A percentile compares a stretch with the other conserved stretches of the same genome.
Evolutionary conservation across 441 rosid species (phyloP).

Genomic region (Monsonia emarginata): DNA sequence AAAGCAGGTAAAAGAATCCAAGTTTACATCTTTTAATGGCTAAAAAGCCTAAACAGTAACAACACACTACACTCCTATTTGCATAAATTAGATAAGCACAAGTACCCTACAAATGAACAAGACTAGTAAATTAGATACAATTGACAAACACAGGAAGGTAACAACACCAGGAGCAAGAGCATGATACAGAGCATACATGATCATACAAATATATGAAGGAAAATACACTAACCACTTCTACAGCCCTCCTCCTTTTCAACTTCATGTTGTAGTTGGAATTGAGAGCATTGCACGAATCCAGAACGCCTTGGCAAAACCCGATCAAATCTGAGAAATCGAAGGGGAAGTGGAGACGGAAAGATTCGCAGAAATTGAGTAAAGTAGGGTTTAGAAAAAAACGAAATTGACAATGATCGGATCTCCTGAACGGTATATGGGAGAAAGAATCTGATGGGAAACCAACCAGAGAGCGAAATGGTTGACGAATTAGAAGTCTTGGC

Average conservation of each 20-base stretch:
- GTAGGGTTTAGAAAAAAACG: slow-evolving; percentile 3
- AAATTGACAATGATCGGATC: slow-evolving; percentile 27
- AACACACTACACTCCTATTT: background rate
- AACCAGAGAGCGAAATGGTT: background rate
- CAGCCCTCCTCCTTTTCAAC: slow-evolving; percentile 63
- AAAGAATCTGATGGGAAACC: background rate
- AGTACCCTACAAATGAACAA: too few relatives aligned
- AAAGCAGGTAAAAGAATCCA: too few relatives aligned
- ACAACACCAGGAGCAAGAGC: background rate
- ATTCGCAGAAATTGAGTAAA: slow-evolving; percentile 10
- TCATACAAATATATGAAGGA: background rate
- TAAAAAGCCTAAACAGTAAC: too few relatives aligned
- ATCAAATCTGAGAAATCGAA: slow-evolving; percentile 35
- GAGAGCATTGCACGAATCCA: slow-evolving; percentile 39
- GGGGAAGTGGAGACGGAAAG: slow-evolving; percentile 19
- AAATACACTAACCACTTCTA: slow-evolving; percentile 61
- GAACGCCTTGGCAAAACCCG: slow-evolving; percentile 23
- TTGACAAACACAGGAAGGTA: background rate
- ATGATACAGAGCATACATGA: background rate
- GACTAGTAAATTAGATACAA: background rate
- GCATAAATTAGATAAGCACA: background rate
- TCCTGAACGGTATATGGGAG: background rate
- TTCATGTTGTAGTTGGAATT: slow-evolving; percentile 53
- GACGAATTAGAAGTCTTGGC: background rate
- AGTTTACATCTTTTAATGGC: too few relatives aligned